phyloP scores from a whole-genome alignment of 2,329 filamentous ascomycete species.

The Aureobasidium sp. region DNA sequence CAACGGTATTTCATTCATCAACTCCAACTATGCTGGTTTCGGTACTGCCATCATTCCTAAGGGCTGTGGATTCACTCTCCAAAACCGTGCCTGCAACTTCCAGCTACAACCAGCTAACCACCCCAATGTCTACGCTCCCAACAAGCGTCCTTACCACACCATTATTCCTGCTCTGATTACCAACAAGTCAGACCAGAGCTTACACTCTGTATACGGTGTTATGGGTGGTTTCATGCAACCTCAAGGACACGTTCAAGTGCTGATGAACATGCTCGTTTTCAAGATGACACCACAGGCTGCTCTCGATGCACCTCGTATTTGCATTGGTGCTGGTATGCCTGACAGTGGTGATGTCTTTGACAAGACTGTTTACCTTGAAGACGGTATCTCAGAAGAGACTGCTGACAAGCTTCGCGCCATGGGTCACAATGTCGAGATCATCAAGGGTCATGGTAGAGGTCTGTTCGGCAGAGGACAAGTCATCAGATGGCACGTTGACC shows the following conservation, averaged over 20 bases:
- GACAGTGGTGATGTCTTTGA: conserved; percentile 50
- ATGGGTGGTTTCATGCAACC: conserved; percentile 99
- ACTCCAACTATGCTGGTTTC: conserved; percentile 86
- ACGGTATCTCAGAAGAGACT: conserved; percentile 64
- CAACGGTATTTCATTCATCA: conserved; percentile 94
- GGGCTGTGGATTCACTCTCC: conserved; percentile 85
- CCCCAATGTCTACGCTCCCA: conserved; percentile 70
- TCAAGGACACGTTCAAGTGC: conserved; percentile 87
- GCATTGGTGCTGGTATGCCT: conserved; percentile 67
- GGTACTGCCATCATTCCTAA: conserved; percentile 78
- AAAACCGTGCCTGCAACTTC: conserved; percentile 90
- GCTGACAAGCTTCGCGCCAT: conserved; percentile 57
- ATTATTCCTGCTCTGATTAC: conserved; percentile 93
- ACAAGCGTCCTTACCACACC: conserved; percentile 91
- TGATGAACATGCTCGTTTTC: conserved; percentile 82
- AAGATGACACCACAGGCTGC: conserved; percentile 76
- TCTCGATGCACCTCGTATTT: conserved; percentile 84
- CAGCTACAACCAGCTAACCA: conserved; percentile 56
- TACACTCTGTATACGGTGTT: conserved; percentile 86
- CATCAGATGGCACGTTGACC: conserved; percentile 66
- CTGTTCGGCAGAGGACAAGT: conserved; percentile 84
- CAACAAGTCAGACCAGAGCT: conserved; percentile 59
- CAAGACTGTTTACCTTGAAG: conserved; percentile 67
- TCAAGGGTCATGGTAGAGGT: conserved; percentile 55
- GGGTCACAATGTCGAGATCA: conserved; percentile 65